Evolutionary conservation across 148 eudicot species (phyloP).

Genomic region (Nyssa sinensis): DNA sequence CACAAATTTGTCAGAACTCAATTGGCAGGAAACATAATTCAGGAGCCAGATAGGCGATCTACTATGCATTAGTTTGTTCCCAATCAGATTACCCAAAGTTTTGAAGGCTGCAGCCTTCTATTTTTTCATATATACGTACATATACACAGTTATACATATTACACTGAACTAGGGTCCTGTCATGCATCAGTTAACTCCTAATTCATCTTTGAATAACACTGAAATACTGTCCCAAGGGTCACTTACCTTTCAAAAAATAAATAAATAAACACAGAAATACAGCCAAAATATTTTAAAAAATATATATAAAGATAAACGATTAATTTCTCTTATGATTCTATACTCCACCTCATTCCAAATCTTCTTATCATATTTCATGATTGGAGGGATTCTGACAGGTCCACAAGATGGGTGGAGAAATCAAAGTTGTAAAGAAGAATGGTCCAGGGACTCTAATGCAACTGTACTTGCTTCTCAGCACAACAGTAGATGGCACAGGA

Average conservation of each 20-base stretch:
- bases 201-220: too few species aligned
- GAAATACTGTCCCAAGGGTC: too few species aligned
- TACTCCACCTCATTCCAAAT: neutral
- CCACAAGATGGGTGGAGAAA: conserved; percentile 94
- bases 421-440: conserved; percentile 77
- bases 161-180: neutral
- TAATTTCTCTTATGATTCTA: neutral
- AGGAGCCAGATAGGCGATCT: too few species aligned
- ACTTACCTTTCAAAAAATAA: too few species aligned
- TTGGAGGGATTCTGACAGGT: conserved; percentile 48
- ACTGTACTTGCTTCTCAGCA: conserved; percentile 57
- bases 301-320: neutral
- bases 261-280: neutral
- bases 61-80: too few species aligned
- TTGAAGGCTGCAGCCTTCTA: neutral
- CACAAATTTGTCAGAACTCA: too few species aligned
- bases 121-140: neutral
- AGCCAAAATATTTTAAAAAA: neutral
- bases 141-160: neutral
- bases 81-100: neutral
- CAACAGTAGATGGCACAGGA: conserved; percentile 43
- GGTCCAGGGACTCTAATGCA: conserved; percentile 86
- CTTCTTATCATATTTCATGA: conserved; percentile 7
- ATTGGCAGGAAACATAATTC: too few species aligned
- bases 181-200: neutral